Evolutionary conservation across 2,329 filamentous ascomycete species (phyloP).

Genomic region (Aspergillus sp.): DNA sequence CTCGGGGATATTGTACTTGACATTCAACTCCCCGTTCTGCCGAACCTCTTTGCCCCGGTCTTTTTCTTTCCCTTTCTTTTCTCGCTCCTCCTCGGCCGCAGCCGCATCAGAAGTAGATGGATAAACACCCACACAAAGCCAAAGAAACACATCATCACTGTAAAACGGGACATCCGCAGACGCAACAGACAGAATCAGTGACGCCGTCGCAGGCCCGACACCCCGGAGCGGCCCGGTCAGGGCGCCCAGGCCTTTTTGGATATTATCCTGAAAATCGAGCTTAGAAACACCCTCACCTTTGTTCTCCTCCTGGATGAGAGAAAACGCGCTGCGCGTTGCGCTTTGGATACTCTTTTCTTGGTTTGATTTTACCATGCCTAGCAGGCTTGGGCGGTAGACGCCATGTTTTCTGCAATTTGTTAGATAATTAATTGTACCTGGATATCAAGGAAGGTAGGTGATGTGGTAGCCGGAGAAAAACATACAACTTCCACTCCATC

Average conservation of each 20-base stretch:
- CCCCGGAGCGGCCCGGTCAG: conserved; percentile 39
- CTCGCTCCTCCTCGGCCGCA: not conserved
- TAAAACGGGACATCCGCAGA: conserved; percentile 40
- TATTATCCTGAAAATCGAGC: conserved; percentile 10
- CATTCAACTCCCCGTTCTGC: conserved; percentile 30
- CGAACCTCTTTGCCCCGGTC: conserved; percentile 10
- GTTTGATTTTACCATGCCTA: conserved; percentile 43
- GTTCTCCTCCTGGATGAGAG: not conserved
- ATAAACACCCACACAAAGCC: conserved; percentile 32
- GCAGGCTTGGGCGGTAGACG: conserved; percentile 38
- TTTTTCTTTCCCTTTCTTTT: not conserved
- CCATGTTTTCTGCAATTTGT: conserved; percentile 38
- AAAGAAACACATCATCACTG: conserved; percentile 44
- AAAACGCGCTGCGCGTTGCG: conserved; percentile 30
- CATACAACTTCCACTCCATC: conserved; percentile 49
- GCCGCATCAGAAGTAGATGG: not conserved
- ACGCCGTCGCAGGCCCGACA: conserved; percentile 45
- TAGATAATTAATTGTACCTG: conserved; percentile 12
- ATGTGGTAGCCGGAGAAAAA: conserved; percentile 1
- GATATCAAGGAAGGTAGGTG: conserved; percentile 13
- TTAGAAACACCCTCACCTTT: not conserved
- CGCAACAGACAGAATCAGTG: conserved; percentile 40
- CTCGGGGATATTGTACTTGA: conserved; percentile 44
- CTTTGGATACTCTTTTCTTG: conserved; percentile 23
- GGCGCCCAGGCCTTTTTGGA: conserved; percentile 32